These are phyloP conservation scores for Camellia lanceoleosa DNA, from an alignment of 148 eudicot genomes.

Conservation along the genomic window DNA sequence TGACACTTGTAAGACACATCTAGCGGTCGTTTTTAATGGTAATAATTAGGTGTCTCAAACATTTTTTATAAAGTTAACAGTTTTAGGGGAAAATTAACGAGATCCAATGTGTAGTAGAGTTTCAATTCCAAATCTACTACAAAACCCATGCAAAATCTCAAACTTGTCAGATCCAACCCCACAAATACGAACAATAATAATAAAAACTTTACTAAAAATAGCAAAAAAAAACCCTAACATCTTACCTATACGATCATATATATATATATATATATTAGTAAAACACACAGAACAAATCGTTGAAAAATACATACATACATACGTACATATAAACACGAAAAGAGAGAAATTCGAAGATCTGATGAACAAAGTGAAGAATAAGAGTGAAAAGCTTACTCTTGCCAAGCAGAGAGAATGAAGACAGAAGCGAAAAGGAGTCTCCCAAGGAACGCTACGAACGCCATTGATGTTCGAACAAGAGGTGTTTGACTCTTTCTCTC, in stretches of 20 bases:
- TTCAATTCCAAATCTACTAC: not conserved
- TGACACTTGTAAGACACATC: too few species aligned
- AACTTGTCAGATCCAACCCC: conserved; percentile 3
- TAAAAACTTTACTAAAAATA: not conserved
- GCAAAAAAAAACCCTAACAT: not conserved
- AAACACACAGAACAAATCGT: too few species aligned
- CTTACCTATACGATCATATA: not conserved
- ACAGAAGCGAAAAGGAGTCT: conserved; percentile 72
- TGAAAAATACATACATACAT: not conserved
- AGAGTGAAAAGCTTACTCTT: conserved; percentile 47
- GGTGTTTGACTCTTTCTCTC: conserved; percentile 6
- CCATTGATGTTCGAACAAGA: conserved; percentile 38
- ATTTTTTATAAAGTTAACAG: not conserved
- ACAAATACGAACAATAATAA: not conserved
- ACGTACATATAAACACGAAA: not conserved
- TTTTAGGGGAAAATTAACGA: not conserved
- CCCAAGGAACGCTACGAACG: conserved; percentile 63
- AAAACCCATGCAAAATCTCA: not conserved
- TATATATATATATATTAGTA: too few species aligned
- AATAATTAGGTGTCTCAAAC: too few species aligned
- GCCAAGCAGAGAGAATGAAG: conserved; percentile 79
- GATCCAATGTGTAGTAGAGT: not conserved
- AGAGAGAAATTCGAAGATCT: conserved; percentile 28
- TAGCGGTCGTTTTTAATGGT: too few species aligned
- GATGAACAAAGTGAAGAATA: not conserved